Conservation (phyloP, 345 rosid genomes). For the Turnera subulata region DNA sequence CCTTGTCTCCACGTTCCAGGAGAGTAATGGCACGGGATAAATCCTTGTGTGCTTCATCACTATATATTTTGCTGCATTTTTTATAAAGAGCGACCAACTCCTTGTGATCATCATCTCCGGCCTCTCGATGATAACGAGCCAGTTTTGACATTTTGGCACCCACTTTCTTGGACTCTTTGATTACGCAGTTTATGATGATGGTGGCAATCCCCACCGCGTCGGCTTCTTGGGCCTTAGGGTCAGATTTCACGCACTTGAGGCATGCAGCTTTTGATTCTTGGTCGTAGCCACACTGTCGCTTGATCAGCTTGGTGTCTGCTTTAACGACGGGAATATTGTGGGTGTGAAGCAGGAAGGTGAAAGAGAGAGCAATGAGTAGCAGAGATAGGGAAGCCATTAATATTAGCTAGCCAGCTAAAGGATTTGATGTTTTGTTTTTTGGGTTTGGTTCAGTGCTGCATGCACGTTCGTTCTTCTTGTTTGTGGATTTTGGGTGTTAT, state of each 20-base stretch:
- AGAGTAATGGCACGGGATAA: neutral
- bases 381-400: neutral
- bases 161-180: neutral
- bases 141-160: constrained; percentile 8
- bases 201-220: constrained; percentile 15
- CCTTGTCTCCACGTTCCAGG: constrained; percentile 18
- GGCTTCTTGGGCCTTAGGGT: constrained; percentile 4
- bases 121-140: neutral
- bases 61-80: constrained; percentile 5
- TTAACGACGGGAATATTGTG: neutral
- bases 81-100: neutral
- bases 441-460: too few species aligned
- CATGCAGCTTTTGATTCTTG: constrained; percentile 15
- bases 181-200: constrained; percentile 16
- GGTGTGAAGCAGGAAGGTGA: neutral
- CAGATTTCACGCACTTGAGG: constrained; percentile 25
- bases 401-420: too few species aligned
- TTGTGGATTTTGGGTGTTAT: too few species aligned
- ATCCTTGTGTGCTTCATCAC: neutral
- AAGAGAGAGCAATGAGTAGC: neutral
- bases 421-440: too few species aligned
- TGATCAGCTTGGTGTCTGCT: constrained; percentile 14
- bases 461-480: too few species aligned
- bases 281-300: constrained; percentile 14
- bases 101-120: neutral